phyloP scores from a whole-genome alignment of 305 asterid genomes.

The Fraxinus angustifolia region DNA sequence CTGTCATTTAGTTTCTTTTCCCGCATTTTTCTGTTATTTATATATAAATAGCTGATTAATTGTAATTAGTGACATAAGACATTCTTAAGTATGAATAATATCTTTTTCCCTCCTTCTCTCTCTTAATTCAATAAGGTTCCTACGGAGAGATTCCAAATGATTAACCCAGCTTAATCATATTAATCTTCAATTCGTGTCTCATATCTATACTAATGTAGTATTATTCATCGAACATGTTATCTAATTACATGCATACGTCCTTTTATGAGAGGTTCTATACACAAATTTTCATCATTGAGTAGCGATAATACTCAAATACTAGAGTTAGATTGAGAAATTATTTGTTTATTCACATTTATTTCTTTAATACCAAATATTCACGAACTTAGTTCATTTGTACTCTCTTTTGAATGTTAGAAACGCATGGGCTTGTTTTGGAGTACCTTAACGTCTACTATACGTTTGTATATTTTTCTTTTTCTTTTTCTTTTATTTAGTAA shows the following conservation, averaged over 20 bases:
- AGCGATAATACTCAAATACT: not conserved
- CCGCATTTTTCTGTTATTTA: too few relatives aligned
- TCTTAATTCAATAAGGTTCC: too few relatives aligned
- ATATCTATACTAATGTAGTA: not conserved
- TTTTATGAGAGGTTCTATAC: not conserved
- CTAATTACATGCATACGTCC: not conserved
- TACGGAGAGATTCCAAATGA: too few relatives aligned
- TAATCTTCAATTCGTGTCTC: not conserved
- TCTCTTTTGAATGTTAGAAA: not conserved
- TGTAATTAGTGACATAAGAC: too few relatives aligned
- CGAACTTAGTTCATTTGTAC: not conserved
- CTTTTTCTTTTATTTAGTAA: not conserved
- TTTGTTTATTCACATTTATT: not conserved
- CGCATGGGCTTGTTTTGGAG: not conserved
- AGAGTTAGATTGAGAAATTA: not conserved
- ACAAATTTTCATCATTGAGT: not conserved
- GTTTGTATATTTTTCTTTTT: not conserved
- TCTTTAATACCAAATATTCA: not conserved
- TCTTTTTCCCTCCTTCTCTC: too few relatives aligned
- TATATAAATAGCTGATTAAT: too few relatives aligned
- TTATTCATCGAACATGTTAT: not conserved
- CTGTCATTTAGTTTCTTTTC: too few relatives aligned
- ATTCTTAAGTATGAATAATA: too few relatives aligned
- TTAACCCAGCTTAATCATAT: not conserved
- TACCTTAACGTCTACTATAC: conserved; percentile 5